Evolutionary conservation across 2,329 filamentous ascomycete species (phyloP).

Genomic region (Aspergillus udagawae): DNA sequence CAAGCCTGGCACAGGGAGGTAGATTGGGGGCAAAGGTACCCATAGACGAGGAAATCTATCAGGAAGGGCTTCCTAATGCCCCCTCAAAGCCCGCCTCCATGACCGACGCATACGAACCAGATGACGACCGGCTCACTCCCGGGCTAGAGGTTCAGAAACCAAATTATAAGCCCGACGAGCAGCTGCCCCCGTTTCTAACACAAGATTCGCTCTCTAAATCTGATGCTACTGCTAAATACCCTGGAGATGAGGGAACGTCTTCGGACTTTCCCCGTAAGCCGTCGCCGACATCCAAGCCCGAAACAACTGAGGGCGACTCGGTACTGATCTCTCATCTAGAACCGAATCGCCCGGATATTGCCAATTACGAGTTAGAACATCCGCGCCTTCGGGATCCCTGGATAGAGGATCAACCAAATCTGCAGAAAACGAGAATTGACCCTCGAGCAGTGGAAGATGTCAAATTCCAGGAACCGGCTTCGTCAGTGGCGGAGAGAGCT

Average conservation of each 20-base stretch:
- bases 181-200: conserved; percentile 34
- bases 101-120: conserved; percentile 40
- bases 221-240: conserved; percentile 16
- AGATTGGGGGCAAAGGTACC: background rate
- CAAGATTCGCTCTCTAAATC: conserved; percentile 15
- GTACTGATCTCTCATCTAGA: conserved; percentile 64
- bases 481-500: background rate
- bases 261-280: conserved; percentile 34
- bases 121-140: conserved; percentile 38
- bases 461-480: background rate
- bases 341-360: conserved; percentile 63
- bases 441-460: background rate
- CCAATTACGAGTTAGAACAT: conserved; percentile 51
- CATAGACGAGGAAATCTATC: conserved; percentile 1
- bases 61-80: conserved; percentile 25
- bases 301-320: conserved; percentile 54
- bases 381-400: conserved; percentile 46
- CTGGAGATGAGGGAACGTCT: conserved; percentile 27
- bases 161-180: conserved; percentile 28
- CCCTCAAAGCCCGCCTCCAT: conserved; percentile 28
- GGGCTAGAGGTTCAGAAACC: conserved; percentile 28
- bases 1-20: background rate
- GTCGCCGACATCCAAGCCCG: conserved; percentile 25
- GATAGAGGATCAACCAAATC: conserved; percentile 37
- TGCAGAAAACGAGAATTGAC: background rate